phyloP scores from a whole-genome alignment of 129 eudicot species.

The Flaveria sonorensis region DNA sequence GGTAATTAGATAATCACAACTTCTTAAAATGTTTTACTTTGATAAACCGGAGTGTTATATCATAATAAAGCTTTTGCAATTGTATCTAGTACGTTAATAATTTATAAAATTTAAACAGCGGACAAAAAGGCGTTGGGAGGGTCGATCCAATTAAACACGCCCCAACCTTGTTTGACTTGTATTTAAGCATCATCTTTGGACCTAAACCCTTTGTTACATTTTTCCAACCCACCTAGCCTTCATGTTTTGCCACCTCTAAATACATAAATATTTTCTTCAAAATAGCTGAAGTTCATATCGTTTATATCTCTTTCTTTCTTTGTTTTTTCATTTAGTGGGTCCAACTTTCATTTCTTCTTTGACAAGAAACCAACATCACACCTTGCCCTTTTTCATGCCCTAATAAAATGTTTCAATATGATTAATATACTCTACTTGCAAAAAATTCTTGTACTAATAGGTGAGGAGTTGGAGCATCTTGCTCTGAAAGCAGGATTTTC shows the following conservation, averaged over 20 bases:
- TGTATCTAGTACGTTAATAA: not conserved
- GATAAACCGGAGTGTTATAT: not conserved
- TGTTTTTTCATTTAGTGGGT: too few relatives aligned
- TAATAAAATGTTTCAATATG: not conserved
- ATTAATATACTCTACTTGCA: not conserved
- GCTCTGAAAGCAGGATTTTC: constrained; percentile 78
- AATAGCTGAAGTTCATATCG: too few relatives aligned
- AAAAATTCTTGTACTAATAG: constrained; percentile 36
- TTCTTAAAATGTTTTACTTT: not conserved
- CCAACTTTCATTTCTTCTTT: too few relatives aligned
- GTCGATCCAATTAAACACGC: not conserved
- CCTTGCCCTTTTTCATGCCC: too few relatives aligned
- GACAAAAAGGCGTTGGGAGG: not conserved
- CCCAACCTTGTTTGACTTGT: not conserved
- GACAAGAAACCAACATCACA: too few relatives aligned
- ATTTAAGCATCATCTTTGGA: not conserved
- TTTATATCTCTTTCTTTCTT: too few relatives aligned
- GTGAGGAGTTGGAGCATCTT: constrained; percentile 76
- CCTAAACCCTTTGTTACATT: not conserved
- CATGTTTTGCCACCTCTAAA: too few relatives aligned
- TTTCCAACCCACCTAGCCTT: not conserved
- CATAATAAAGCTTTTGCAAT: not conserved
- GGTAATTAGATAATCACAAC: not conserved
- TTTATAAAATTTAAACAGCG: not conserved
- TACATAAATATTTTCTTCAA: too few relatives aligned